These are phyloP conservation scores for Daldinia decipiens DNA, from an alignment of 495 filamentous ascomycete species.

Conservation along the genomic window DNA sequence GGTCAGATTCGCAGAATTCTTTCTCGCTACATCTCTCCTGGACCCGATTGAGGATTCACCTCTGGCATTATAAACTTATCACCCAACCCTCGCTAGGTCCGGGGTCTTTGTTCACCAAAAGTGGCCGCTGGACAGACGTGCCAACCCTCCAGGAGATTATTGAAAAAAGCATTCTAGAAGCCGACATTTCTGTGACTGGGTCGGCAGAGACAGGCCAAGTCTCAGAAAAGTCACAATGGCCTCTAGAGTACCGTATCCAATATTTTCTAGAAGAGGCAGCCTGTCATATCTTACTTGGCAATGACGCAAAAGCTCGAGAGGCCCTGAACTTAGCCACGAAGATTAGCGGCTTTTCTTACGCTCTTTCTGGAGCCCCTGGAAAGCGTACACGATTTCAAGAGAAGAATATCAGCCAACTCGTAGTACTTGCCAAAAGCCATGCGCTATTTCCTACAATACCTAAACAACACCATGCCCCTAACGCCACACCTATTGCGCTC, in stretches of 20 bases:
- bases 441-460: constrained; percentile 26
- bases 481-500: constrained; percentile 68
- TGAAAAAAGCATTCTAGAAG: constrained; percentile 47
- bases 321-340: constrained; percentile 73
- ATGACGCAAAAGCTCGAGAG: constrained; percentile 76
- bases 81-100: constrained; percentile 74
- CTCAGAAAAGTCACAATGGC: constrained; percentile 40
- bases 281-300: constrained; percentile 85
- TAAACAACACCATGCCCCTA: constrained; percentile 7
- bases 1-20: constrained; percentile 19
- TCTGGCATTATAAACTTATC: constrained; percentile 88
- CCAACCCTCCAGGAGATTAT: constrained; percentile 61
- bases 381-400: constrained; percentile 95
- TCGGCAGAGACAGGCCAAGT: constrained; percentile 54
- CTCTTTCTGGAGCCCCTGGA: constrained; percentile 83
- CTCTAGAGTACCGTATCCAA: constrained; percentile 61
- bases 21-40: constrained; percentile 52
- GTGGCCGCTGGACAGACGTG: constrained; percentile 60
- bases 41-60: constrained; percentile 75
- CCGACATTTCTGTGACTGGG: constrained; percentile 43
- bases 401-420: constrained; percentile 86
- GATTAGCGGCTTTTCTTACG: constrained; percentile 78
- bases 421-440: constrained; percentile 85
- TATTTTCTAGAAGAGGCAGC: constrained; percentile 84
- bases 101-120: constrained; percentile 55